Evolutionary conservation across 225 moss, liverwort and hornwort genomes (phyloP).

Genomic region (Polytrichum formosum): DNA sequence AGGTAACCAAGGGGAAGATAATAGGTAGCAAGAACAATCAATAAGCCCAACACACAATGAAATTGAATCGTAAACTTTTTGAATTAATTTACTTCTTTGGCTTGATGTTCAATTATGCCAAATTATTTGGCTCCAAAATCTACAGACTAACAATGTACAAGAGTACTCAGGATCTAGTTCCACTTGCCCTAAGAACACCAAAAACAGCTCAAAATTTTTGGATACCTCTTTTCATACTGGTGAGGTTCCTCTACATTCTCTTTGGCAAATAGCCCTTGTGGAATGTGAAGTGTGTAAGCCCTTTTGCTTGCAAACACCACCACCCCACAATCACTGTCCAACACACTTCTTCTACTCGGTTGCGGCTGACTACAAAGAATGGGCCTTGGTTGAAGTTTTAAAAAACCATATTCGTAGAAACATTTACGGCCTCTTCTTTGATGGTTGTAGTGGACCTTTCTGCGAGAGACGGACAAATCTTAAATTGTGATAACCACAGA

Average conservation of each 20-base stretch:
- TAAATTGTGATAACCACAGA: too few relatives aligned
- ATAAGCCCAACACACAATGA: too few relatives aligned
- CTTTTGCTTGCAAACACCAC: background rate
- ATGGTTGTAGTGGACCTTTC: background rate
- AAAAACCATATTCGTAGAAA: background rate
- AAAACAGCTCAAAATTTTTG: background rate
- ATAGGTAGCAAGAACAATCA: too few relatives aligned
- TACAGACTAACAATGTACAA: conserved; percentile 4
- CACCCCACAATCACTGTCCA: background rate
- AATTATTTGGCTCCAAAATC: conserved; percentile 1
- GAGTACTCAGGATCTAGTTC: background rate
- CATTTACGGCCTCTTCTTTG: background rate
- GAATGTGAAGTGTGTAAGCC: background rate
- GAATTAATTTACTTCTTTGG: background rate
- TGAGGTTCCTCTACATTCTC: background rate
- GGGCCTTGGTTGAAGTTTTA: background rate
- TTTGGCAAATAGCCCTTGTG: background rate
- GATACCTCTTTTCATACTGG: background rate
- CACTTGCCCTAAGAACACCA: background rate
- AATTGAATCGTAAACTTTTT: background rate
- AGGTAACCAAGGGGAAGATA: too few relatives aligned
- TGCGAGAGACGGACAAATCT: background rate
- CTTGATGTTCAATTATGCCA: background rate
- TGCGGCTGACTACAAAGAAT: background rate
- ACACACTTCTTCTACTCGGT: background rate